phyloP scores from a whole-genome alignment of 306 rosid genomes.

The Carpinus fangiana region DNA sequence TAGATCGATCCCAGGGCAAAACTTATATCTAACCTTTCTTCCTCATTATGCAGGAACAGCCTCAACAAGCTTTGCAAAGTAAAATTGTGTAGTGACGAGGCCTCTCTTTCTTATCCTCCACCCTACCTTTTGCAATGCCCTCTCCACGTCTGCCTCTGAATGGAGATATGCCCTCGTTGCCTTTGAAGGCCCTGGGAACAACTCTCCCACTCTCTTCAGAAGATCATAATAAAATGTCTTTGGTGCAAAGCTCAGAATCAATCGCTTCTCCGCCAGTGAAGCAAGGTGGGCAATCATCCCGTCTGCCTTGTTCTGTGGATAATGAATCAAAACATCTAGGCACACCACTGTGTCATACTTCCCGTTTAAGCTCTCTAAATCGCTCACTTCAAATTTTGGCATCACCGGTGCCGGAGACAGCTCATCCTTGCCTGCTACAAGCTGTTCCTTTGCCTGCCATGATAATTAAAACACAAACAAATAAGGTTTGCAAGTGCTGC shows the following conservation, averaged over 20 bases:
- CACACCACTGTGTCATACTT: constrained; percentile 76
- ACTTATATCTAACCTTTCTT: constrained; percentile 36
- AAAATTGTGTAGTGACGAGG: constrained; percentile 74
- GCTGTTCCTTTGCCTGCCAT: constrained; percentile 71
- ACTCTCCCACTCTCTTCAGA: constrained; percentile 88
- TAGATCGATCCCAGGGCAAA: constrained; percentile 28
- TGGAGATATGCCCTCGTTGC: constrained; percentile 97
- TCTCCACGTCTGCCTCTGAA: constrained; percentile 82
- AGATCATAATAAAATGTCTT: constrained; percentile 78
- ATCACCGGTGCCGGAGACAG: constrained; percentile 24
- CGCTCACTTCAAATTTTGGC: constrained; percentile 81
- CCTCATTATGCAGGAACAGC: constrained; percentile 72
- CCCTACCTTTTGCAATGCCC: constrained; percentile 74
- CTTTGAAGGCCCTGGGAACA: constrained; percentile 96
- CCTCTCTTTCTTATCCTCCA: constrained; percentile 87
- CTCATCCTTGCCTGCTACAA: constrained; percentile 37
- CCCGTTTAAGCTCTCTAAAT: constrained; percentile 88
- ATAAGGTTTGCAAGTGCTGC: background rate
- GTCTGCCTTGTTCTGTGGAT: constrained; percentile 87
- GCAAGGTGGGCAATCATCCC: constrained; percentile 93
- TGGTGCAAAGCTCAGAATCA: constrained; percentile 90
- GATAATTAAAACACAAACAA: background rate
- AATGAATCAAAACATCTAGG: constrained; percentile 87
- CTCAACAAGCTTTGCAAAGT: constrained; percentile 86
- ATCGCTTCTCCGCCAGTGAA: constrained; percentile 72